Evolutionary conservation across 73 alveolate genomes (phyloP).

Genomic region (Paramecium bursaria): DNA sequence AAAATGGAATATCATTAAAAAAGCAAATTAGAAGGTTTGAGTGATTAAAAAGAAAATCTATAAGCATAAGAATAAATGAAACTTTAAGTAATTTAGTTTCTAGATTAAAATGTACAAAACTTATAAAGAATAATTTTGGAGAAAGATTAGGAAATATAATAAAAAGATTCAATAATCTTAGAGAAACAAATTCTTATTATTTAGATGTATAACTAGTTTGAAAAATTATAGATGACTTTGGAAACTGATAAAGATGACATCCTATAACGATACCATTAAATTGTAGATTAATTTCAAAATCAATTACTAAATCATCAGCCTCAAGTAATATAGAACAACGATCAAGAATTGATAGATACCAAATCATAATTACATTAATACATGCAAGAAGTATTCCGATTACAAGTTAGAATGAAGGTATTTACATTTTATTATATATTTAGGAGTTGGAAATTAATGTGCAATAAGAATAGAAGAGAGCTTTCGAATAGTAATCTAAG

Average conservation of each 20-base stretch:
- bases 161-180: conserved; percentile 14
- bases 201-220: background rate
- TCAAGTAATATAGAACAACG: background rate
- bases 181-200: conserved; percentile 6
- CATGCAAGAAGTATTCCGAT: conserved; percentile 26
- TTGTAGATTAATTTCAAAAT: conserved; percentile 26
- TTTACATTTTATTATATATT: too few relatives aligned
- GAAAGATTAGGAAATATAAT: conserved; percentile 31
- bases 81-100: conserved; percentile 2
- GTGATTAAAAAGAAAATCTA: too few relatives aligned
- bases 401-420: too few relatives aligned
- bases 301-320: background rate
- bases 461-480: too few relatives aligned
- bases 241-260: conserved; percentile 29
- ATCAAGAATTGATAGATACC: background rate
- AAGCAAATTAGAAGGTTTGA: background rate
- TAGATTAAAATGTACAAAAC: conserved; percentile 28
- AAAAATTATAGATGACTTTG: background rate
- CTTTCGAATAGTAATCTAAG: too few relatives aligned
- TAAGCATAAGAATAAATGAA: too few relatives aligned
- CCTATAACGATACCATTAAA: conserved; percentile 6
- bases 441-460: too few relatives aligned
- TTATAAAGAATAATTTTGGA: conserved; percentile 11
- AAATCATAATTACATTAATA: background rate
- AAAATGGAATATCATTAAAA: too few relatives aligned